These are phyloP conservation scores for Lachancea waltii DNA, from an alignment of 805 yeast species.

Conservation along the genomic window DNA sequence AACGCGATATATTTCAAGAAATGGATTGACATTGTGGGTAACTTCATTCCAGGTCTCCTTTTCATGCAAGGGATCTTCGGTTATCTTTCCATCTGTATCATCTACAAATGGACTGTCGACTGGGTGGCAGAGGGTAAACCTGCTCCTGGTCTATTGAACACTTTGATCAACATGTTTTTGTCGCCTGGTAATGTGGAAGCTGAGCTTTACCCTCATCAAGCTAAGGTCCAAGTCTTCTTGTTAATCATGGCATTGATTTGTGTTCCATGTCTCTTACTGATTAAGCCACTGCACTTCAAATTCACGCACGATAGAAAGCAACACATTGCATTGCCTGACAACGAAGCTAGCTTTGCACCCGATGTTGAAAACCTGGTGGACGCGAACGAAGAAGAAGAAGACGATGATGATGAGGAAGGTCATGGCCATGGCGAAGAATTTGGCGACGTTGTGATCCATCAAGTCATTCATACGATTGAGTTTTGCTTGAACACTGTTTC, in stretches of 20 bases:
- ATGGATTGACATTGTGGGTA: constrained; percentile 60
- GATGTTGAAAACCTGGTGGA: constrained; percentile 5
- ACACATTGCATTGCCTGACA: constrained; percentile 17
- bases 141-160: constrained; percentile 68
- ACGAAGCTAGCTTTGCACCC: constrained; percentile 11
- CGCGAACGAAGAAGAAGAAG: constrained; percentile 14
- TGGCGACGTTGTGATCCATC: constrained; percentile 71
- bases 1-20: constrained; percentile 54
- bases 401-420: constrained; percentile 39
- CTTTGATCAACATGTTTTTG: constrained; percentile 70
- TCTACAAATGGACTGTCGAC: constrained; percentile 69
- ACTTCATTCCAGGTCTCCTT: constrained; percentile 64
- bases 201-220: constrained; percentile 59
- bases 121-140: constrained; percentile 57
- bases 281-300: constrained; percentile 41
- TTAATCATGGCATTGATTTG: constrained; percentile 56
- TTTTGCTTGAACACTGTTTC: constrained; percentile 75
- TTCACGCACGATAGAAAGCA: constrained; percentile 31
- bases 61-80: constrained; percentile 77
- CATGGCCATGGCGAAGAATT: constrained; percentile 42
- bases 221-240: constrained; percentile 50
- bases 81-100: constrained; percentile 55
- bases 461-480: constrained; percentile 75
- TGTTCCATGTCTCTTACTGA: constrained; percentile 66
- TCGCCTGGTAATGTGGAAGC: constrained; percentile 67